Evolutionary conservation across 345 rosid species (phyloP), one percentile per base, ranked within the genome.

Genomic region (Eucalyptus marginata): DNA sequence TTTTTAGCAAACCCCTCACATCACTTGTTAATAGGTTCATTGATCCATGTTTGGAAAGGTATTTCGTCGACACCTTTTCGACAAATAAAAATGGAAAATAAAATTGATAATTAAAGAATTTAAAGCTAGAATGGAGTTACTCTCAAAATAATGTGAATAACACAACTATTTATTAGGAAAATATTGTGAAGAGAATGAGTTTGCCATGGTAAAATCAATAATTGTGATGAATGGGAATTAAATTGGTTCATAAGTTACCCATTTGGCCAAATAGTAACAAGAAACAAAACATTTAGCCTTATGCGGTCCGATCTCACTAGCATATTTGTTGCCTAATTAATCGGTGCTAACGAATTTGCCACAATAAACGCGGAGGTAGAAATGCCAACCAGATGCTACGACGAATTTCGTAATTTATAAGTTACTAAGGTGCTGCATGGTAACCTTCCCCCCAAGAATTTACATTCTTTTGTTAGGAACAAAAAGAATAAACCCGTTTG

Each of bases 271-370:
- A 68, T 68, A 33, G 80, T 3, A 68, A 10, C 2, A 20, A 71
- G 1, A 18, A 71, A 76, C 6, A 2, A 36, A 76, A 76, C 27
- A 20, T 76, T 10, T 36, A 71, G 27, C 46, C 81, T 20, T 22
- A 76, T 10, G 4, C 0, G 2, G 47, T 36, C 3, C 0, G 27
- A 76, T 76, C 81, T 71, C 4, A 1, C 8, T 20, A 0, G 25
- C 8, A 36, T 36, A 64, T 62, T 62, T 64, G 76, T n/a, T 64
- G 40, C 76, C 40, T n/a, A 64, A 64, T 64, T 14, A 14, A 7
- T 64, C 40, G 3, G 0, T n/a, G 40, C 20, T 64, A n/a, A 64
- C 0, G 3, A 64, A 64, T 64, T 33, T 7, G 40, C 76, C 40
- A 64, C 11, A 4, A 64, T n/a, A n/a, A n/a, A 15, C 0, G 6